These are phyloP conservation scores for Diophrys sp. DNA, from an alignment of 73 alveolate genomes.

Conservation along the genomic window DNA sequence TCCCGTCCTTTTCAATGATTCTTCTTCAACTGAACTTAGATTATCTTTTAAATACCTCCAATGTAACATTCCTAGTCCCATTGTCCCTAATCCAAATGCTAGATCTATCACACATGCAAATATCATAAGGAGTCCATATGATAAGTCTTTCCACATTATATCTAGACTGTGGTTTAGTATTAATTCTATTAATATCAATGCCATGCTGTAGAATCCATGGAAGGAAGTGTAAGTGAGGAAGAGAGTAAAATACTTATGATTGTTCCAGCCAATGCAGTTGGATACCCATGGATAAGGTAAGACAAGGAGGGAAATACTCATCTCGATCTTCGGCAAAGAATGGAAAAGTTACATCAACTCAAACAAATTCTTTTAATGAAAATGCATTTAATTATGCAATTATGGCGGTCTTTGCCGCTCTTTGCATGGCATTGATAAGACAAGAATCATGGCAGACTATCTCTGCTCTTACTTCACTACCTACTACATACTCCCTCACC, in stretches of 20 bases:
- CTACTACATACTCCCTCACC: too few relatives aligned
- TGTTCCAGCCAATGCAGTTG: slow-evolving; percentile 20
- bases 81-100: background rate
- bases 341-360: too few relatives aligned
- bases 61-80: background rate
- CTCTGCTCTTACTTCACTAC: too few relatives aligned
- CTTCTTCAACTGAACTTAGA: background rate
- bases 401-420: too few relatives aligned
- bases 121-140: background rate
- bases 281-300: slow-evolving; percentile 16
- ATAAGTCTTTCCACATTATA: background rate
- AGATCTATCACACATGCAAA: background rate
- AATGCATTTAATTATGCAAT: too few relatives aligned
- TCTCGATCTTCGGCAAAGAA: too few relatives aligned
- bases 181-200: background rate
- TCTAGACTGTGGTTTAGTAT: background rate
- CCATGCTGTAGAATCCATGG: background rate
- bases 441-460: too few relatives aligned
- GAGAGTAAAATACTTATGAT: slow-evolving; percentile 7
- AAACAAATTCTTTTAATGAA: too few relatives aligned
- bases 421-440: too few relatives aligned
- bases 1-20: background rate
- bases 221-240: slow-evolving; percentile 1
- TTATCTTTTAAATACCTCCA: background rate
- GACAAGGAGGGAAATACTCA: too few relatives aligned